Base-by-base conservation (phyloP, 108 stramenopile genomes). In the Thalassiosira profunda region DNA sequence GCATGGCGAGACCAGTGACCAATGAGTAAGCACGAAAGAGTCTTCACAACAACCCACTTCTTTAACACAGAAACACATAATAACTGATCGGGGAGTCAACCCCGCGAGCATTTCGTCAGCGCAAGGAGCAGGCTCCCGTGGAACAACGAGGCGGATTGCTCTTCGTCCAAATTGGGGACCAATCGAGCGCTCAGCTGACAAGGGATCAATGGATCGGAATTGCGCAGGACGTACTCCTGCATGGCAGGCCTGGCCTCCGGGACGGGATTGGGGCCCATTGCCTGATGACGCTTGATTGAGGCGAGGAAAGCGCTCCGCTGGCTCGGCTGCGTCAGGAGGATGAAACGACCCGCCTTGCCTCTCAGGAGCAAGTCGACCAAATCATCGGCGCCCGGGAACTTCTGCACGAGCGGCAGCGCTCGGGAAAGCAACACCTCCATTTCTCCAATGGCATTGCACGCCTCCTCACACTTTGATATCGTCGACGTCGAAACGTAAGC, bases 221-320 rank as follows among this genome's bases (percentile, higher is more conserved):
- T 94, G 1, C 89, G 77, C 15, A 94, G 57, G 3, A 92, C 72
- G 67, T 94, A 94, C 57, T 91, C 90, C n/a, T 91, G 79, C 53
- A 88, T 68, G 14, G 71, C 48, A 24, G 92, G 87, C 33, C 23
- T 30, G 2, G 63, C 45, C 15, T 76, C 54, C 8, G 84, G 81
- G 21, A 55, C n/a, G 21, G 42, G 54, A 25, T 67, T 46, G 6
- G 43, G 23, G 28, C 45, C 41, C 29, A 29, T 40, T 38, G 49
- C 36, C 71, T 81, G 79, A 31, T 84, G 77, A 29, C 65, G 67
- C 31, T 76, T 67, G n/a, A 92, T 86, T 33, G 63, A 79, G 35
- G 76, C 65, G 43, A 93, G 72, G 52, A 88, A 63, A 7, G 66
- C 77, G 47, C 23, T 66, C 33, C 89, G 63, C 29, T 84, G 80